These are phyloP conservation scores for Peronospora belbahrii DNA, from an alignment of 352 stramenopile genomes.

Conservation along the genomic window DNA sequence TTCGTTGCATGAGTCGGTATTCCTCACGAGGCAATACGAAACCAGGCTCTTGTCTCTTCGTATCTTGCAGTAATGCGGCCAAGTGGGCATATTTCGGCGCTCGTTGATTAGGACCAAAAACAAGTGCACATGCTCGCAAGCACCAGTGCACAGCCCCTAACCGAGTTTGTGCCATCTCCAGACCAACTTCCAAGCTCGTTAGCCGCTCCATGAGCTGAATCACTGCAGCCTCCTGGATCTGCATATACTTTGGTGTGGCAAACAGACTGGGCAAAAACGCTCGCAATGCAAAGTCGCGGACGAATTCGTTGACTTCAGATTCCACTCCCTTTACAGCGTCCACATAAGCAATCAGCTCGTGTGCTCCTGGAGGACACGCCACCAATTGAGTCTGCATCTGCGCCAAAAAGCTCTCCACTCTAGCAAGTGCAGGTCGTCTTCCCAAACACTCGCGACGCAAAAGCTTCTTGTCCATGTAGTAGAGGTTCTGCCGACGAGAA, in stretches of 20 bases:
- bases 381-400: slow-evolving; percentile 53
- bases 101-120: slow-evolving; percentile 33
- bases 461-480: slow-evolving; percentile 60
- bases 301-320: slow-evolving; percentile 29
- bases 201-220: slow-evolving; percentile 54
- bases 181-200: slow-evolving; percentile 45
- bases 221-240: slow-evolving; percentile 14
- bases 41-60: slow-evolving; percentile 27
- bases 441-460: slow-evolving; percentile 37
- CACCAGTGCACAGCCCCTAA: slow-evolving; percentile 72
- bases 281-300: slow-evolving; percentile 30
- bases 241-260: slow-evolving; percentile 32
- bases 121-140: slow-evolving; percentile 56
- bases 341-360: slow-evolving; percentile 49
- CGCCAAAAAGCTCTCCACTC: slow-evolving; percentile 45
- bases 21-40: slow-evolving; percentile 57
- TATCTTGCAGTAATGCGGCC: slow-evolving; percentile 54
- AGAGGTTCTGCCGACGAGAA: slow-evolving; percentile 53
- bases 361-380: slow-evolving; percentile 39
- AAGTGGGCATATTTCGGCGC: slow-evolving; percentile 64
- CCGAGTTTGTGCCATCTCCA: slow-evolving; percentile 44
- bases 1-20: slow-evolving; percentile 63
- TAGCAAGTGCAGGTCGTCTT: slow-evolving; percentile 37
- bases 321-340: slow-evolving; percentile 36
- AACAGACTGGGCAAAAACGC: slow-evolving; percentile 49